Evolutionary conservation across 345 rosid species (phyloP).

Genomic region (Mercurialis annua): DNA sequence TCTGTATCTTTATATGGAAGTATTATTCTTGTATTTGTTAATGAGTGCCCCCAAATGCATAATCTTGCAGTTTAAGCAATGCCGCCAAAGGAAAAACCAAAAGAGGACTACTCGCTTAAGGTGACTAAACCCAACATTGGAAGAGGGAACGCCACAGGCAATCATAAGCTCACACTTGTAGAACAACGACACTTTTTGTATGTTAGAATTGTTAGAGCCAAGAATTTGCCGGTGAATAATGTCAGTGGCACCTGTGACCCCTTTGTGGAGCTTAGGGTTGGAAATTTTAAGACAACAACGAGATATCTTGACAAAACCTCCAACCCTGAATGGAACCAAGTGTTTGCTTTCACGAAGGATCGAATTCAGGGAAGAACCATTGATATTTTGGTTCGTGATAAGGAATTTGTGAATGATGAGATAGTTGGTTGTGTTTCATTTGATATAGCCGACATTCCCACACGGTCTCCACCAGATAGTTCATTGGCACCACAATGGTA

Average conservation of each 20-base stretch:
- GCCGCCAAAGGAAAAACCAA: constrained; percentile 9
- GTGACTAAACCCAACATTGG: constrained; percentile 11
- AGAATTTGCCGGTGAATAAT: background rate
- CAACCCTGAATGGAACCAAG: constrained; percentile 3
- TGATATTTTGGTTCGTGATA: constrained; percentile 37
- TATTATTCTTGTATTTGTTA: too few relatives aligned
- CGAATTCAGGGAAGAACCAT: constrained; percentile 10
- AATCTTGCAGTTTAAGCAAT: background rate
- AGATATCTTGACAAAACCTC: background rate
- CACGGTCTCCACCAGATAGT: constrained; percentile 36
- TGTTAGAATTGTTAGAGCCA: background rate
- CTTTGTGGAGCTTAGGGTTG: background rate
- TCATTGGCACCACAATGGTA: constrained; percentile 46
- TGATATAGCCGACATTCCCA: constrained; percentile 31
- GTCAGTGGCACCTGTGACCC: background rate
- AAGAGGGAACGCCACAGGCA: background rate
- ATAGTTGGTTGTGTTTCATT: constrained; percentile 33
- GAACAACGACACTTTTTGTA: constrained; percentile 5
- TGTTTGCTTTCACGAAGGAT: constrained; percentile 8
- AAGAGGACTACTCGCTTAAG: constrained; percentile 1
- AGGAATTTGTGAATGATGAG: constrained; percentile 17
- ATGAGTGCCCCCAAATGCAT: too few relatives aligned
- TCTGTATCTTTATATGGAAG: too few relatives aligned
- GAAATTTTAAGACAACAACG: constrained; percentile 6
- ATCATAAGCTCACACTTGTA: constrained; percentile 9